Evolutionary conservation across 495 filamentous ascomycete species (phyloP).

Genomic region (Rusavskia elegans): DNA sequence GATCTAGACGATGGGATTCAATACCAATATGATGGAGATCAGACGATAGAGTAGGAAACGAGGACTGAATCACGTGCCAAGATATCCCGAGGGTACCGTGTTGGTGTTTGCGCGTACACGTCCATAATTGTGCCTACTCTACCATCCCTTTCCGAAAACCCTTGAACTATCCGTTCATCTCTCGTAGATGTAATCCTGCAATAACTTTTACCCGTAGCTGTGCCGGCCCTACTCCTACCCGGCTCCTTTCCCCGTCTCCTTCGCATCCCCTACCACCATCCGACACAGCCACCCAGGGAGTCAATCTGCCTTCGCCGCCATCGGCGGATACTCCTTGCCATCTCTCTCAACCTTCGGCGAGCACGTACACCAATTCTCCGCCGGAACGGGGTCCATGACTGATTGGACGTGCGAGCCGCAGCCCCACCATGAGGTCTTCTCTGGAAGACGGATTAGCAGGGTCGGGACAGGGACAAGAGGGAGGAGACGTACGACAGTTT

Average conservation of each 20-base stretch:
- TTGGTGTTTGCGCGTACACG: too few species aligned
- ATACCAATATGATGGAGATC: neutral
- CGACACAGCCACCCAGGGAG: slow-evolving; percentile 5
- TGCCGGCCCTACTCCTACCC: too few species aligned
- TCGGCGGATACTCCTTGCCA: slow-evolving; percentile 48
- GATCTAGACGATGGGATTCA: too few species aligned
- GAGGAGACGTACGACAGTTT: slow-evolving; percentile 25
- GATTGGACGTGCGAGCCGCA: slow-evolving; percentile 53
- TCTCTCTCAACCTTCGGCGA: slow-evolving; percentile 41
- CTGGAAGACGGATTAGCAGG: slow-evolving; percentile 18
- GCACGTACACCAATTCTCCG: slow-evolving; percentile 47
- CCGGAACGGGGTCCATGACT: slow-evolving; percentile 47
- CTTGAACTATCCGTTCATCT: too few species aligned
- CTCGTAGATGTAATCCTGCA: too few species aligned
- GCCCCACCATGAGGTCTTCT: slow-evolving; percentile 52
- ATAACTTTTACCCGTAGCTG: too few species aligned
- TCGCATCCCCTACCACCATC: neutral
- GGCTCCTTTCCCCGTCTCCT: neutral
- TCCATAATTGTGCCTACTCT: too few species aligned
- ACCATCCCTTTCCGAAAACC: too few species aligned
- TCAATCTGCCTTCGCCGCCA: slow-evolving; percentile 30
- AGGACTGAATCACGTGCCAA: too few species aligned
- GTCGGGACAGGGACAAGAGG: neutral
- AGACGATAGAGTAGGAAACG: neutral
- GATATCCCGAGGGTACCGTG: neutral